These are phyloP conservation scores for Cymbopogon flexuosus DNA, from an alignment of 202 grass and related monocot species.

Conservation along the genomic window DNA sequence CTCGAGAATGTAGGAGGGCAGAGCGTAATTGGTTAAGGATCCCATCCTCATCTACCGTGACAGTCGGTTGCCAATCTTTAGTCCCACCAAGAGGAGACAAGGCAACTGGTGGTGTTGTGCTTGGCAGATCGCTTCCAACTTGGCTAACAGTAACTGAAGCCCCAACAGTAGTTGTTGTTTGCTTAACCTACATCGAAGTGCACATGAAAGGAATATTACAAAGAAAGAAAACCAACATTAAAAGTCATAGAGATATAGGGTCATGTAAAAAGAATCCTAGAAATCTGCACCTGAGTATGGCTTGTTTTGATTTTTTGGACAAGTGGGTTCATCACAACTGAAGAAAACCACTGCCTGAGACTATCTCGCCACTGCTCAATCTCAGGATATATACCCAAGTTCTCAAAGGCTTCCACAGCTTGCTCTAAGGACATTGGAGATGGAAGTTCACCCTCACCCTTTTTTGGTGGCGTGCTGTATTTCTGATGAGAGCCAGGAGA, in stretches of 20 bases:
- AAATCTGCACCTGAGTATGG: slow-evolving; percentile 64
- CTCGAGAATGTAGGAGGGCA: slow-evolving; percentile 58
- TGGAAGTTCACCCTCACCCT: slow-evolving; percentile 88
- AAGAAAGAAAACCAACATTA: slow-evolving; percentile 5
- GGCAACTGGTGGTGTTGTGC: slow-evolving; percentile 40
- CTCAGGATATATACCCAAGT: slow-evolving; percentile 73
- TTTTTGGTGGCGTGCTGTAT: slow-evolving; percentile 74
- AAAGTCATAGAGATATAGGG: slow-evolving; percentile 5
- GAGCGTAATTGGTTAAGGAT: slow-evolving; percentile 67
- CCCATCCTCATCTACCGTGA: slow-evolving; percentile 76
- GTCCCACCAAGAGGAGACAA: slow-evolving; percentile 70
- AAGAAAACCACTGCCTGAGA: slow-evolving; percentile 96
- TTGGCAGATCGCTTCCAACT: slow-evolving; percentile 67
- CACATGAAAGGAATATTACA: slow-evolving; percentile 30
- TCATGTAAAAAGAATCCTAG: slow-evolving; percentile 12
- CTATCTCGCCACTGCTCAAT: slow-evolving; percentile 84
- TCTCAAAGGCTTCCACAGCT: slow-evolving; percentile 61
- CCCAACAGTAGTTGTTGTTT: slow-evolving; percentile 64
- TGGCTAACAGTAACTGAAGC: slow-evolving; percentile 77
- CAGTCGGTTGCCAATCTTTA: slow-evolving; percentile 74
- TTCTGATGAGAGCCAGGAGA: slow-evolving; percentile 83
- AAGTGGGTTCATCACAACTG: slow-evolving; percentile 74
- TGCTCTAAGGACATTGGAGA: slow-evolving; percentile 88
- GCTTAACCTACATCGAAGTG: slow-evolving; percentile 63
- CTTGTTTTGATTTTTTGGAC: slow-evolving; percentile 79